Base-by-base conservation (phyloP, 108 stramenopile species). In the Chaetoceros tenuissimus region DNA sequence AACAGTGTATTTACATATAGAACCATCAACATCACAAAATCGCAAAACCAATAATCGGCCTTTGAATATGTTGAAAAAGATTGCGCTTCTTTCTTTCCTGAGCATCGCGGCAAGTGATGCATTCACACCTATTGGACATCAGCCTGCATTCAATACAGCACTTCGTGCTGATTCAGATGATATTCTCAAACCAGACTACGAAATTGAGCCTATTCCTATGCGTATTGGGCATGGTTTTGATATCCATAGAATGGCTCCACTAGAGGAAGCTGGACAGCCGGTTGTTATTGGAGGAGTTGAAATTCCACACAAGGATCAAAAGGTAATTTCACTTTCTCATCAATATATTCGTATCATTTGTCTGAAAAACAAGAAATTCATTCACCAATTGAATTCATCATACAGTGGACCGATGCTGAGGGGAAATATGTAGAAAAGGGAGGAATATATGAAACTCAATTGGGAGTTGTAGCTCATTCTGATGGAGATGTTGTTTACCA, bases 401-500 rank as follows among this genome's bases (percentile, higher is more conserved):
- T 23, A 43, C 55, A 79, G 78, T 93, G 85, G 85, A 79, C 77
- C 19, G 91, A 93, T 65, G 72, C 54, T 30, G 85, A 87, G 24
- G 91, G 91, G 1, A 80, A 81, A 64, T 93, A 85, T 64, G 77
- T 81, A 24, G 78, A 79, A 52, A 64, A 58, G 22, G 82, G 81
- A 28, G 68, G 69, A 10, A 79, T 85, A 30, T 87, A 87, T 62
- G 66, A 78, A 61, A 89, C 85, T 13, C 80, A 88, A 48, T 54
- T 94, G 17, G 96, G 96, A 13, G 87, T 90, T 2, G 81, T 92
- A 22, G 96, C 96, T 0, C 96, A 97, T 69, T 86, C 84, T 3
- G 96, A 97, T 63, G 96, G 96, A 10, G 96, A 97, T 60, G 96
- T 94, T 21, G 74, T 97, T 24, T 97, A 94, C 71, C 96, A 97